These are phyloP conservation scores for Pythium rishiriense DNA, from an alignment of 352 stramenopile genomes.

Conservation along the genomic window DNA sequence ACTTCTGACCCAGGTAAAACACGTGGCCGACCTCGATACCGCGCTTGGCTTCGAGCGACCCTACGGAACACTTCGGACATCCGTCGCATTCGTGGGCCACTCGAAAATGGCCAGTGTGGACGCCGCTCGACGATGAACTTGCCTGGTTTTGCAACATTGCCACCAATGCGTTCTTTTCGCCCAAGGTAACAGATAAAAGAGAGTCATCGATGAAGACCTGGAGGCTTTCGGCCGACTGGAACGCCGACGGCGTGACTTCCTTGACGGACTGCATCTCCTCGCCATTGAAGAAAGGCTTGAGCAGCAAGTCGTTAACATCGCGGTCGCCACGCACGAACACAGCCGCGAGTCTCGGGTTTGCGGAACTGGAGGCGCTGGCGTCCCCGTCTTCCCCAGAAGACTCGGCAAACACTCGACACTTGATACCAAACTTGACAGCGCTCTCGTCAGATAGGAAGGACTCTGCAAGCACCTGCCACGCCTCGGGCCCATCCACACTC, in stretches of 20 bases:
- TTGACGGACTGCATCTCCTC: conserved; percentile 54
- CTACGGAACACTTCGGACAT: conserved; percentile 42
- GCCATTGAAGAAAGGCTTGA: conserved; percentile 70
- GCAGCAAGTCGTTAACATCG: conserved; percentile 63
- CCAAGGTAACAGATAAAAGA: conserved; percentile 21
- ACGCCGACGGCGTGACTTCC: conserved; percentile 5
- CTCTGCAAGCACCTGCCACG: conserved; percentile 8
- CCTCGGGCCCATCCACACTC: neutral
- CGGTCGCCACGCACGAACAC: conserved; percentile 64
- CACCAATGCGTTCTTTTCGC: conserved; percentile 10
- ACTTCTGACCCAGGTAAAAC: conserved; percentile 90
- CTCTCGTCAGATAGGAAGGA: conserved; percentile 5
- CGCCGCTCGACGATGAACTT: neutral
- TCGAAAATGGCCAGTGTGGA: conserved; percentile 59
- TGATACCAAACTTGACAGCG: conserved; percentile 11
- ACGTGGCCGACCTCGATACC: conserved; percentile 90
- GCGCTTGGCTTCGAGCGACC: conserved; percentile 61
- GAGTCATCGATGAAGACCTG: conserved; percentile 75
- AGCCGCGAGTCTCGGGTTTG: conserved; percentile 26
- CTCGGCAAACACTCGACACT: conserved; percentile 32
- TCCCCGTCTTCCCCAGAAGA: conserved; percentile 23
- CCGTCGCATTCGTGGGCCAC: conserved; percentile 62
- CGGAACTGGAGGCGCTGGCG: neutral
- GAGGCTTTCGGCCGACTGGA: conserved; percentile 16
- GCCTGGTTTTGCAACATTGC: conserved; percentile 9